A percentile compares a stretch with the other conserved stretches of the same genome.
Conservation (phyloP, 345 rosid genomes). For the Angophora floribunda region DNA sequence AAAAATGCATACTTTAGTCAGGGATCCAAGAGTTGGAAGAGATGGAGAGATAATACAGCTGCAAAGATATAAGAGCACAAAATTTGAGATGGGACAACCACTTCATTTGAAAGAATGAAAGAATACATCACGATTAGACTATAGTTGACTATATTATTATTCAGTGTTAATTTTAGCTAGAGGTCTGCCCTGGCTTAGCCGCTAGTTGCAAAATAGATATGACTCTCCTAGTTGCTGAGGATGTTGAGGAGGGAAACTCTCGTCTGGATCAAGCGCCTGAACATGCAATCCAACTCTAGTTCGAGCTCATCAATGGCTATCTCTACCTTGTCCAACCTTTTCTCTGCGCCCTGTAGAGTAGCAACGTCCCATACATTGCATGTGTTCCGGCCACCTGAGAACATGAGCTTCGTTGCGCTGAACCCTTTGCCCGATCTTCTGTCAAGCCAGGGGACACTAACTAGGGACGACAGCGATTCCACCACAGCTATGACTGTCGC, state of each 20-base stretch:
- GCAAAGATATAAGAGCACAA: background rate
- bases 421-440: constrained; percentile 30
- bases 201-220: background rate
- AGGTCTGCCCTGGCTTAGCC: background rate
- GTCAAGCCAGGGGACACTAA: constrained; percentile 64
- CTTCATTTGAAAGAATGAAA: background rate
- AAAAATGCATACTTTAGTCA: background rate
- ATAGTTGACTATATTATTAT: background rate
- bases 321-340: constrained; percentile 66
- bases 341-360: constrained; percentile 45
- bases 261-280: constrained; percentile 65
- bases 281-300: constrained; percentile 56
- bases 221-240: constrained; percentile 27
- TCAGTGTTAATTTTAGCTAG: background rate
- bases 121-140: background rate
- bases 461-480: constrained; percentile 51
- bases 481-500: constrained; percentile 33
- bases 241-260: constrained; percentile 77
- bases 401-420: constrained; percentile 25
- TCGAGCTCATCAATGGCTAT: constrained; percentile 61
- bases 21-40: background rate
- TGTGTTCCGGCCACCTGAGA: constrained; percentile 11
- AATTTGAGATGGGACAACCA: background rate
- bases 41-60: background rate
- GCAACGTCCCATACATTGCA: constrained; percentile 38